Evolutionary conservation across 805 yeast species (phyloP).

Genomic region (Starmerella asiatica): DNA sequence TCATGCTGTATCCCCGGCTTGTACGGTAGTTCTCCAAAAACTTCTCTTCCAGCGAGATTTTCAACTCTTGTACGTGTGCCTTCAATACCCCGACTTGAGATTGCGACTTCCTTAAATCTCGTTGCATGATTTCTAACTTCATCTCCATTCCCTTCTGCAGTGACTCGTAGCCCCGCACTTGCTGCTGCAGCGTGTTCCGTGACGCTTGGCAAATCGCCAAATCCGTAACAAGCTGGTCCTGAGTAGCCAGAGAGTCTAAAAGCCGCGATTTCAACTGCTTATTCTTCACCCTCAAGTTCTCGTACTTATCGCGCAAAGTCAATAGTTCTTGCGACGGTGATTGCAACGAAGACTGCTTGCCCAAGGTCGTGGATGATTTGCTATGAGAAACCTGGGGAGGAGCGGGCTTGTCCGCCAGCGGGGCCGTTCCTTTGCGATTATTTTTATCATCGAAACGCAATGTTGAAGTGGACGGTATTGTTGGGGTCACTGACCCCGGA

Average conservation of each 20-base stretch:
- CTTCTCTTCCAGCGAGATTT: conserved; percentile 27
- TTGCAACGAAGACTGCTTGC: not conserved
- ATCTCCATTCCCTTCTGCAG: conserved; percentile 21
- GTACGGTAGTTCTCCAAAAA: conserved; percentile 28
- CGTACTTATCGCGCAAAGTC: conserved; percentile 7
- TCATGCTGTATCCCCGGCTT: no score
- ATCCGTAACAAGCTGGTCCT: conserved; percentile 16
- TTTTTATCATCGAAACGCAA: not conserved
- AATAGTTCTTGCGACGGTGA: conserved; percentile 2
- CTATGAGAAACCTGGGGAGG: not conserved
- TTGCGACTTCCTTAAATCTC: conserved; percentile 20
- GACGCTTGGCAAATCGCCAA: conserved; percentile 19
- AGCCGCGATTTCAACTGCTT: conserved; percentile 7
- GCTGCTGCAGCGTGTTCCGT: conserved; percentile 23
- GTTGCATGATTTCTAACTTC: conserved; percentile 18
- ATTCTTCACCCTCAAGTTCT: conserved; percentile 5
- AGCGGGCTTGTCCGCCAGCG: not conserved
- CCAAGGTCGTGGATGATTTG: not conserved
- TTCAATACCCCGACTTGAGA: conserved; percentile 20
- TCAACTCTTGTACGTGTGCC: conserved; percentile 24
- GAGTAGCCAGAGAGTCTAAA: conserved; percentile 4
- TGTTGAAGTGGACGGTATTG: not conserved
- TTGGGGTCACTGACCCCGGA: not conserved
- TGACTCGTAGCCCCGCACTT: conserved; percentile 23
- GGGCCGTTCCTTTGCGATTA: not conserved